Conservation (phyloP, 2,329 filamentous ascomycete species). For the Zymoseptoria crescenta region DNA sequence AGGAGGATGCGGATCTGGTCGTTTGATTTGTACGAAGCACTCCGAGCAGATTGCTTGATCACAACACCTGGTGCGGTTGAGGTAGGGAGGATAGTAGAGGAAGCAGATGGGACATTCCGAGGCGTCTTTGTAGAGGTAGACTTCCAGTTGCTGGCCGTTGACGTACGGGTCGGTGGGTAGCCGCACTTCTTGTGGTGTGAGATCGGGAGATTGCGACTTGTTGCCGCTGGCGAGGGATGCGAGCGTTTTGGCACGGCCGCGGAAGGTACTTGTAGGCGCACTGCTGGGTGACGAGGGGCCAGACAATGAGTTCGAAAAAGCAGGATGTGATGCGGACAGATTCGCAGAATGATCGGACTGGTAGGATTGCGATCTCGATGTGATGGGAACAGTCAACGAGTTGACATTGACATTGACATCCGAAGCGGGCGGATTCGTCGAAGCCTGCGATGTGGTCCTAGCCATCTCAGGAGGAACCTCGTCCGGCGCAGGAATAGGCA, state of each 20-base stretch:
- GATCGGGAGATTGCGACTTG: slow-evolving; percentile 61
- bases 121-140: slow-evolving; percentile 86
- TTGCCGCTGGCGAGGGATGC: slow-evolving; percentile 68
- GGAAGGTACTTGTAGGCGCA: slow-evolving; percentile 52
- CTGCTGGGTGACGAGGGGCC: slow-evolving; percentile 37
- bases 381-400: slow-evolving; percentile 71
- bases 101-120: slow-evolving; percentile 94
- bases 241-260: slow-evolving; percentile 80
- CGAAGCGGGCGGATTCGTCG: slow-evolving; percentile 38
- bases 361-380: slow-evolving; percentile 66
- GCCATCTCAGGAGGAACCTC: slow-evolving; percentile 65
- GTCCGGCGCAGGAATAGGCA: slow-evolving; percentile 76
- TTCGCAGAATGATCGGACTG: slow-evolving; percentile 63
- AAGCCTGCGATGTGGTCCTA: slow-evolving; percentile 33
- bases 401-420: slow-evolving; percentile 60
- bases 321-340: slow-evolving; percentile 53
- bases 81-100: slow-evolving; percentile 85
- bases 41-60: slow-evolving; percentile 96
- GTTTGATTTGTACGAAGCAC: slow-evolving; percentile 97
- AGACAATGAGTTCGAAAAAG: slow-evolving; percentile 43
- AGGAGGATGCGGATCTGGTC: slow-evolving; percentile 81
- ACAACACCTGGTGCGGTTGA: slow-evolving; percentile 92
- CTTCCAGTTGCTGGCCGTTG: slow-evolving; percentile 89
- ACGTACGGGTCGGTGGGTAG: slow-evolving; percentile 78
- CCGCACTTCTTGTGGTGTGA: slow-evolving; percentile 67